Conservation (phyloP, 176 grass and related monocot species). For the Ensete glaucum region DNA sequence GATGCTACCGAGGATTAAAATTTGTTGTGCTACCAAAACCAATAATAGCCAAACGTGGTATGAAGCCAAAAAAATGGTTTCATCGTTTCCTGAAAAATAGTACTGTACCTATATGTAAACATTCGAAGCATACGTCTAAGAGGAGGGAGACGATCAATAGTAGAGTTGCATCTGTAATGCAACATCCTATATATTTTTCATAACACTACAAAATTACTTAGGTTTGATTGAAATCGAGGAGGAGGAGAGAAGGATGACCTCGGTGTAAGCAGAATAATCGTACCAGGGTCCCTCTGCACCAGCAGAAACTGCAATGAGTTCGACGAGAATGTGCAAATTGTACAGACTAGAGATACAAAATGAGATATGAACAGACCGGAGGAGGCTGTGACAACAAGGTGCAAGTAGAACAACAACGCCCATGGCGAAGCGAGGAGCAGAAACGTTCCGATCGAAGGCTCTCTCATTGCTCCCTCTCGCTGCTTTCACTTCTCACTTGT, state of each 20-base stretch:
- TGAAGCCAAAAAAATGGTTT: no score
- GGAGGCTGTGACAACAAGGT: not conserved
- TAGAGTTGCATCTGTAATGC: not conserved
- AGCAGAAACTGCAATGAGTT: not conserved
- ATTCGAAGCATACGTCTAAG: no score
- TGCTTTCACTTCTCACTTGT: not conserved
- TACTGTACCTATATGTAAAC: no score
- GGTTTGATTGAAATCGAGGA: not conserved
- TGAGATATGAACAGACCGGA: not conserved
- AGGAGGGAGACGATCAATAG: no score
- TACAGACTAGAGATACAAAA: no score
- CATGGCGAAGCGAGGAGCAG: not conserved
- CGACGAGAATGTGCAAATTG: no score
- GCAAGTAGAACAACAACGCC: not conserved
- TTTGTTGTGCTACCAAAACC: no score
- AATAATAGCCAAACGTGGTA: no score
- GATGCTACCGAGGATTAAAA: no score
- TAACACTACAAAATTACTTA: not conserved
- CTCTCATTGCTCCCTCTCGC: not conserved
- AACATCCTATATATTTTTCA: not conserved
- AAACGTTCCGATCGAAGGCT: not conserved
- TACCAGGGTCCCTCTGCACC: slow-evolving; percentile 23
- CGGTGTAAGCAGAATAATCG: slow-evolving; percentile 41
- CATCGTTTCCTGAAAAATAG: no score
- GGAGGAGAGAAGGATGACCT: slow-evolving; percentile 13